Base-by-base conservation (phyloP, 768 basidiomycete genomes). In the Tricholoma sp. region DNA sequence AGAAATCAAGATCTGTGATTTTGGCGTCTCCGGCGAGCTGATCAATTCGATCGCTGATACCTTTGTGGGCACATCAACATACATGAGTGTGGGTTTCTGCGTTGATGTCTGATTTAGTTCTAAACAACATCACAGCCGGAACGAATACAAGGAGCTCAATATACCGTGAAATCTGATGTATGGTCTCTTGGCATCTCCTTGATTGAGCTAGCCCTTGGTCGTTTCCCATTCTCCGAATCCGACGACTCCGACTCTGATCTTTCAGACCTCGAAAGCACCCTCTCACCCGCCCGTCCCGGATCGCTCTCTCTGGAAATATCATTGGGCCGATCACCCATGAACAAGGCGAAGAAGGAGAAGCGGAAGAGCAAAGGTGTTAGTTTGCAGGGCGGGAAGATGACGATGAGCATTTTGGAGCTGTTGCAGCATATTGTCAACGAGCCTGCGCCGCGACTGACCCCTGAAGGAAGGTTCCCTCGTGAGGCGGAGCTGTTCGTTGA, bases 21-120 rank as follows among this genome's bases (percentile, higher is more conserved):
- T 98, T 70, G 97, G 97, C 37, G 97, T 99, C 6, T 98, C 95
- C 1, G 97, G 97, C 32, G 97, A 99, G 71, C 82, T 99, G 65
- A 96, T 98, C 75, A 98, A 98, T 74, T 95, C 93, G 7, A 96
- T 98, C 61, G 97, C 97, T 35, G 95, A 98, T 73, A 98, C 97
- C 0, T 99, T 98, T 69, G 97, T 99, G 37, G 96, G 97, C 27
- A 99, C 97, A 12, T 94, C 91, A 60, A 98, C 95, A 4, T 99
- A 99, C 71, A 99, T 98, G 96, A 98, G 97, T 64, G 97, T 98
- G 73, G 67, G 87, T 83, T 47, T 43, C 39, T 34, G 47, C 50
- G 56, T 62, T 29, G 35, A 49, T 29, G 7, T 47, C 19, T 34
- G 57, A 55, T 58, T 66, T 37, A 10, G 54, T 35, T 37, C 27